phyloP scores from a whole-genome alignment of 352 stramenopile genomes.

The Pythium aphanidermatum region DNA sequence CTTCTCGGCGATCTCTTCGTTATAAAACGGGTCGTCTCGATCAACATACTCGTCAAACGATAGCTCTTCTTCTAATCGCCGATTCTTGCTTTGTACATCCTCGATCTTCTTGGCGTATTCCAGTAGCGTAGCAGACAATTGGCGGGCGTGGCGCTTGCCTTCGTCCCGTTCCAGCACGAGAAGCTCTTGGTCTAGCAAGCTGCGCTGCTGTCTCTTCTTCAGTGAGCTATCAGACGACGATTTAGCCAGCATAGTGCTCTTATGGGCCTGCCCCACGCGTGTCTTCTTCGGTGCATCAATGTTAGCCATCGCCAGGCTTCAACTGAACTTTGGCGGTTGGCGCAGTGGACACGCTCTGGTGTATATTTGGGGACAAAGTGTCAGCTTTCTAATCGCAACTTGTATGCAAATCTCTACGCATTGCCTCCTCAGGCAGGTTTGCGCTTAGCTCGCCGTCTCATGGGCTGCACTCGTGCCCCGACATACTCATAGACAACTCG shows the following conservation, averaged over 20 bases:
- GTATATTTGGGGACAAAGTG: too few species aligned
- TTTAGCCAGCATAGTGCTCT: constrained; percentile 8
- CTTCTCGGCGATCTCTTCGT: constrained; percentile 65
- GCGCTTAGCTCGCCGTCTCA: too few species aligned
- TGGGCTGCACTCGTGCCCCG: too few species aligned
- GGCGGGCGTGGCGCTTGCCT: constrained; percentile 60
- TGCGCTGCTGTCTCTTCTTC: constrained; percentile 39
- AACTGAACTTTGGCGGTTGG: too few species aligned
- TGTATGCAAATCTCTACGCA: too few species aligned
- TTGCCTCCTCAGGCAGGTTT: too few species aligned
- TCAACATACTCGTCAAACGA: constrained; percentile 67
- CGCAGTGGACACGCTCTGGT: too few species aligned
- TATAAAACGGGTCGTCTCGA: constrained; percentile 72
- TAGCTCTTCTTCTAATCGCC: constrained; percentile 70
- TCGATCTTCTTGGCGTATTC: constrained; percentile 78
- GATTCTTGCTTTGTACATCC: constrained; percentile 70
- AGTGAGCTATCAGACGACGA: constrained; percentile 25
- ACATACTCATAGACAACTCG: too few species aligned
- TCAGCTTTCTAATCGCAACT: too few species aligned
- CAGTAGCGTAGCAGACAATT: constrained; percentile 53
- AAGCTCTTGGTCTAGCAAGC: constrained; percentile 62
- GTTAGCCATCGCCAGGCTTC: too few species aligned
- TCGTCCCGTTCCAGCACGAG: constrained; percentile 63
- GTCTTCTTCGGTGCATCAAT: constrained; percentile 7
- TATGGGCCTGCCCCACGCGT: neutral